Percentiles rank a stretch among this genome's conserved stretches.
Evolutionary conservation across 495 filamentous ascomycete species (phyloP).

Genomic region (Parachaetomium inaequale): DNA sequence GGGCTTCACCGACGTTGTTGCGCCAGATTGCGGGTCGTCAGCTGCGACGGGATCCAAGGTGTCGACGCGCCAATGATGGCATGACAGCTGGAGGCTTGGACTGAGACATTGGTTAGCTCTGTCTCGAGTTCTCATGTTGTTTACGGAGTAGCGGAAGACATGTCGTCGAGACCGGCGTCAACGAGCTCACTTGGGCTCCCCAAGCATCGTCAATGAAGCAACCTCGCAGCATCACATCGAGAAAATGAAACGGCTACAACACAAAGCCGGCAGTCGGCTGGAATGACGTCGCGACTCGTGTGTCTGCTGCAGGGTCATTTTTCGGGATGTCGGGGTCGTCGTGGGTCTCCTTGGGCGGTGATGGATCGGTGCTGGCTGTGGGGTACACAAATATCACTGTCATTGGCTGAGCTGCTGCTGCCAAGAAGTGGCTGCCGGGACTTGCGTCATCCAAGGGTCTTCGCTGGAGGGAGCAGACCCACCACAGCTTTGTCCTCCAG

Average conservation of each 20-base stretch:
- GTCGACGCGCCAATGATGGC: not conserved
- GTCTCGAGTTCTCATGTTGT: not conserved
- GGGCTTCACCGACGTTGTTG: conserved; percentile 1
- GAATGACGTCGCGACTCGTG: not conserved
- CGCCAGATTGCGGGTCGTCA: not conserved
- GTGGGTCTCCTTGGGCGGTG: not conserved
- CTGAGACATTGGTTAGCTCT: conserved; percentile 2
- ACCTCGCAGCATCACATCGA: too few species aligned
- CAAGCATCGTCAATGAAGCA: too few species aligned
- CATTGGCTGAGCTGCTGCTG: not conserved
- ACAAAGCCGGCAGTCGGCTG: not conserved
- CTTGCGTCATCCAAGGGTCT: conserved; percentile 10
- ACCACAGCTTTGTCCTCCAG: conserved; percentile 6
- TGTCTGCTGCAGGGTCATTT: not conserved
- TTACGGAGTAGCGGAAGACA: not conserved
- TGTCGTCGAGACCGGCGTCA: not conserved
- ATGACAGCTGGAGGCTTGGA: not conserved
- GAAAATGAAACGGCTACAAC: not conserved
- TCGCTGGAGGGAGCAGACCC: not conserved
- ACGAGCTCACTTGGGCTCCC: not conserved
- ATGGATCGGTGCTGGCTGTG: not conserved
- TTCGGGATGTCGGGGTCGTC: not conserved
- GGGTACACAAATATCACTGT: not conserved
- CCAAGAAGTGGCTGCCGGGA: not conserved
- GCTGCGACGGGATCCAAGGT: not conserved